A percentile compares a stretch with the other conserved stretches of the same genome.
phyloP scores from a whole-genome alignment of 2,329 filamentous ascomycete genomes.

The Penicillium nordicum region DNA sequence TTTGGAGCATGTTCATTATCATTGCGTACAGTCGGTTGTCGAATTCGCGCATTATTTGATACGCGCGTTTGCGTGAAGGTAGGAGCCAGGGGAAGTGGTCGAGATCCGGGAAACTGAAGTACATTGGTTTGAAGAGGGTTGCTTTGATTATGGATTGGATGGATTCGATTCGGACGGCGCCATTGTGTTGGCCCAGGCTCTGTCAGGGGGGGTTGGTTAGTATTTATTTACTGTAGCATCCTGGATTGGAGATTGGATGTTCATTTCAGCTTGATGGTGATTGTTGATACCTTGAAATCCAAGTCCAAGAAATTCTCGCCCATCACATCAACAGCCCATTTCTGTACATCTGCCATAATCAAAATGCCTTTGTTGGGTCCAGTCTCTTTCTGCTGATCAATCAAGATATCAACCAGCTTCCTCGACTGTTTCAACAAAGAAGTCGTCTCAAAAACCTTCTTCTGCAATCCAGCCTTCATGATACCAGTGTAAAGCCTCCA shows the following conservation, averaged over 20 bases:
- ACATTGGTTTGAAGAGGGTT: slow-evolving; percentile 26
- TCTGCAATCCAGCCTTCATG: slow-evolving; percentile 39
- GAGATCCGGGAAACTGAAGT: slow-evolving; percentile 28
- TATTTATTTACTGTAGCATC: neutral
- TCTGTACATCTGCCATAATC: slow-evolving; percentile 24
- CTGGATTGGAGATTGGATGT: neutral
- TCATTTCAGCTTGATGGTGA: neutral
- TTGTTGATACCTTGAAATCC: slow-evolving; percentile 22
- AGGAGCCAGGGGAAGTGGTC: slow-evolving; percentile 23
- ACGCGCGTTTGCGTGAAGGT: slow-evolving; percentile 20
- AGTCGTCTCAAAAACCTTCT: slow-evolving; percentile 22
- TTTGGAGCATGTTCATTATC: slow-evolving; percentile 7
- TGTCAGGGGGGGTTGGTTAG: neutral
- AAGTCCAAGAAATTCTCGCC: slow-evolving; percentile 26
- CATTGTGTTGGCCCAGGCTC: slow-evolving; percentile 21
- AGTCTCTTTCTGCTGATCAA: slow-evolving; percentile 15
- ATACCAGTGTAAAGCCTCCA: slow-evolving; percentile 39
- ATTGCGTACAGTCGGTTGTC: slow-evolving; percentile 17
- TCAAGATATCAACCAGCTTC: slow-evolving; percentile 24
- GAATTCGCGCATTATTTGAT: slow-evolving; percentile 27
- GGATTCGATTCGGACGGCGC: slow-evolving; percentile 21
- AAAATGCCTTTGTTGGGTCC: slow-evolving; percentile 11
- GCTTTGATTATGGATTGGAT: slow-evolving; percentile 27
- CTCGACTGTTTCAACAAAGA: slow-evolving; percentile 24
- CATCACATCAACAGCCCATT: slow-evolving; percentile 29